phyloP scores from a whole-genome alignment of 1,139 yeast species.

The Diutina ranongensis region DNA sequence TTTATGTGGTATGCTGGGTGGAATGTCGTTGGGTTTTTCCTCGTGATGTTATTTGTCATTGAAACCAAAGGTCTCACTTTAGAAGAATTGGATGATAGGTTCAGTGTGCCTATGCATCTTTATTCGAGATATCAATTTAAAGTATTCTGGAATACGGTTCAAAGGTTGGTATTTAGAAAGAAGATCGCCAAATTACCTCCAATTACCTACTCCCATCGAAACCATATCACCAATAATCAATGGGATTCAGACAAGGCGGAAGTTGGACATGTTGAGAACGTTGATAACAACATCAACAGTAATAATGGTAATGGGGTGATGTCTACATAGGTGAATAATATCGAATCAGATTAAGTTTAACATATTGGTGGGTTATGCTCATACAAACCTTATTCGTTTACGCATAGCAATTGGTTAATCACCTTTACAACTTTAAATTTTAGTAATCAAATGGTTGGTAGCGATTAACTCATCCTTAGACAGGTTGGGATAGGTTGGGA shows the following conservation, averaged over 20 bases:
- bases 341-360: too few relatives aligned
- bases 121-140: constrained; percentile 48
- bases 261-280: constrained; percentile 28
- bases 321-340: too few relatives aligned
- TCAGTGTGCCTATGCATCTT: constrained; percentile 40
- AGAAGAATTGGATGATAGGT: constrained; percentile 65
- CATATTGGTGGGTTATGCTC: too few relatives aligned
- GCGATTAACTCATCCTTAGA: too few relatives aligned
- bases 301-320: too few relatives aligned
- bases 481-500: too few relatives aligned
- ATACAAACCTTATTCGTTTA: too few relatives aligned
- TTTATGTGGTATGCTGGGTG: constrained; percentile 86
- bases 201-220: constrained; percentile 41
- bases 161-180: constrained; percentile 16
- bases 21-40: constrained; percentile 65
- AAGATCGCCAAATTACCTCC: constrained; percentile 40
- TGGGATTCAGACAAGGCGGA: constrained; percentile 49
- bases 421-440: too few relatives aligned
- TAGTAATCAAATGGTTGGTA: too few relatives aligned
- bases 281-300: neutral
- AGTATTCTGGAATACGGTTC: constrained; percentile 15
- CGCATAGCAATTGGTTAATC: too few relatives aligned
- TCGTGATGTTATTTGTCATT: constrained; percentile 56
- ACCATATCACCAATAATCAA: constrained; percentile 47
- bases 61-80: constrained; percentile 61